A percentile compares a stretch with the other conserved stretches of the same genome.
These are phyloP conservation scores for Phaseolus coccineus DNA, from an alignment of 331 rosid genomes.

Conservation along the genomic window DNA sequence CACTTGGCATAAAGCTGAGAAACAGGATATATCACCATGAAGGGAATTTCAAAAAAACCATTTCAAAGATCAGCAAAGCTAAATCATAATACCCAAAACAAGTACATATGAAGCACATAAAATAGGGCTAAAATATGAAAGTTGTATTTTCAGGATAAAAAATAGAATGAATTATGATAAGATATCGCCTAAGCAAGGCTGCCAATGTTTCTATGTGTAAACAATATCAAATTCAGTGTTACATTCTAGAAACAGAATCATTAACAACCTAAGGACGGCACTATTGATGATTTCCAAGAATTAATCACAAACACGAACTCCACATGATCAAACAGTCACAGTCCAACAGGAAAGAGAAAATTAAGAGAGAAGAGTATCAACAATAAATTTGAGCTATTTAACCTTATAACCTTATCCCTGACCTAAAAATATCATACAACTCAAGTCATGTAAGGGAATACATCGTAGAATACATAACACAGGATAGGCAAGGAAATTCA, in stretches of 20 bases:
- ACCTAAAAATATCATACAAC: conserved; percentile 15
- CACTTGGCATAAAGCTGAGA: background rate
- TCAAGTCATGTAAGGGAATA: conserved; percentile 6
- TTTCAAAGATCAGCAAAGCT: background rate
- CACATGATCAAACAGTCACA: conserved; percentile 9
- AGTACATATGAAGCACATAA: background rate
- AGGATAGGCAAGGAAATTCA: conserved; percentile 18
- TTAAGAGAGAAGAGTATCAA: conserved; percentile 2
- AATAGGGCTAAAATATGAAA: conserved; percentile 4
- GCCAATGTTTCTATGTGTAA: conserved; percentile 9
- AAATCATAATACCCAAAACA: conserved; percentile 17
- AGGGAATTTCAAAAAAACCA: conserved; percentile 5
- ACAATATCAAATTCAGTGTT: conserved; percentile 6
- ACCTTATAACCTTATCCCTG: conserved; percentile 15
- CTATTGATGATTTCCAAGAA: background rate
- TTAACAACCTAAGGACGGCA: conserved; percentile 4
- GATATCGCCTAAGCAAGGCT: conserved; percentile 27
- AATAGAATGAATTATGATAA: background rate
- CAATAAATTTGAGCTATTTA: conserved; percentile 17
- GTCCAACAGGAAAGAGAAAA: conserved; percentile 5
- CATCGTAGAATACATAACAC: background rate
- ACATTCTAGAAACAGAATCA: conserved; percentile 11
- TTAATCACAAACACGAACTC: background rate
- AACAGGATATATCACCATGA: background rate
- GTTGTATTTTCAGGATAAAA: background rate